A percentile compares a stretch with the other conserved stretches of the same genome.
Conservation (phyloP, 164 flowering plant species). For the Piper longum region DNA sequence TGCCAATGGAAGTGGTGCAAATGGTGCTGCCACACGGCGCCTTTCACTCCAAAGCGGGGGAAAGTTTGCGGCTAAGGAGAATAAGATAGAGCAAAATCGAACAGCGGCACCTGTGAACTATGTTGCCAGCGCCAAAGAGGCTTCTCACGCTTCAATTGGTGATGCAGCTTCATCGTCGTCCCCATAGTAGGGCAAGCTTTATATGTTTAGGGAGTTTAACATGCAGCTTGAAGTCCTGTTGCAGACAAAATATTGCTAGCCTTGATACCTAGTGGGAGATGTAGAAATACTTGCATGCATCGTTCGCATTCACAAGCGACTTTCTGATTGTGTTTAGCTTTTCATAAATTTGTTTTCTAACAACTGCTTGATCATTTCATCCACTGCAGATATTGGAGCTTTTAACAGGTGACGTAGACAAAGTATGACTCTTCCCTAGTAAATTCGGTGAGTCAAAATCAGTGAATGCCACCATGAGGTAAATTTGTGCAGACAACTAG, state of each 20-base stretch:
- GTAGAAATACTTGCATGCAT: too few relatives aligned
- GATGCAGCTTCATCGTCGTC: conserved; percentile 56
- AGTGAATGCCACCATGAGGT: too few relatives aligned
- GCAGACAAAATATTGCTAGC: not conserved
- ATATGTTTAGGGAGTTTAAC: not conserved
- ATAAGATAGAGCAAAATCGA: conserved; percentile 43
- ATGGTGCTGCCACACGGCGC: conserved; percentile 66
- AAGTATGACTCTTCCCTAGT: too few relatives aligned
- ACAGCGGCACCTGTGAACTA: conserved; percentile 66
- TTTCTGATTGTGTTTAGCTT: too few relatives aligned
- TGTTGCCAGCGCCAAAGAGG: conserved; percentile 68
- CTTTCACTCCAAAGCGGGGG: conserved; percentile 46
- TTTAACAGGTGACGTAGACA: too few relatives aligned
- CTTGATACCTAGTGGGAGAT: too few relatives aligned
- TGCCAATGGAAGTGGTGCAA: conserved; percentile 50
- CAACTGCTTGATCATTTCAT: too few relatives aligned
- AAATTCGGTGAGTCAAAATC: too few relatives aligned
- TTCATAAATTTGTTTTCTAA: too few relatives aligned
- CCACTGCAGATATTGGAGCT: too few relatives aligned
- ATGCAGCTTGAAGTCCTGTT: not conserved
- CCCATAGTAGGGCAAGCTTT: conserved; percentile 10
- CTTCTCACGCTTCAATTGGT: conserved; percentile 51
- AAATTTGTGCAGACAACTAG: too few relatives aligned
- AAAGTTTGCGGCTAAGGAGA: conserved; percentile 49
- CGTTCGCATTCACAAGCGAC: too few relatives aligned